phyloP scores from a whole-genome alignment of 2,329 filamentous ascomycete species.

The Pyrenochaeta sp. region DNA sequence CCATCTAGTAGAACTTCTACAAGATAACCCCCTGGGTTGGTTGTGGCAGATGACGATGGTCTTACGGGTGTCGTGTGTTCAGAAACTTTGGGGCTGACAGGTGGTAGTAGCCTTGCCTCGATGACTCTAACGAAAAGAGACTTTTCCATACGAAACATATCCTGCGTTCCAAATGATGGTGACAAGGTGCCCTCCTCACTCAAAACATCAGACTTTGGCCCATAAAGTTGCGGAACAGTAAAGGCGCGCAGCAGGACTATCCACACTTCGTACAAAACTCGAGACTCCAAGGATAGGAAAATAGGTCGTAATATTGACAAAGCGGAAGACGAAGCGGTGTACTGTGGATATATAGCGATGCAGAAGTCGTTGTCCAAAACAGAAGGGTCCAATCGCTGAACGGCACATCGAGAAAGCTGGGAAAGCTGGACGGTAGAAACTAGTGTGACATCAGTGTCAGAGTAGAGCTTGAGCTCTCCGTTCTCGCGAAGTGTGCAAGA shows the following conservation, averaged over 20 bases:
- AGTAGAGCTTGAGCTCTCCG: slow-evolving; percentile 89
- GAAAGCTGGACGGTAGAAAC: slow-evolving; percentile 86
- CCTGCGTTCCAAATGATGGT: slow-evolving; percentile 55
- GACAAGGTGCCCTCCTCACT: slow-evolving; percentile 48
- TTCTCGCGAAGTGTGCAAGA: slow-evolving; percentile 96
- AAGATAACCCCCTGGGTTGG: slow-evolving; percentile 71
- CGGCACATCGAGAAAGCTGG: slow-evolving; percentile 85
- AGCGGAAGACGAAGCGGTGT: slow-evolving; percentile 76
- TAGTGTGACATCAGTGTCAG: slow-evolving; percentile 81
- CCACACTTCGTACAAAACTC: slow-evolving; percentile 96
- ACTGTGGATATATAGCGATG: slow-evolving; percentile 94
- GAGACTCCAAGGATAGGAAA: slow-evolving; percentile 85
- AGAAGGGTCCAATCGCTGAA: slow-evolving; percentile 88
- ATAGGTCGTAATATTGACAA: slow-evolving; percentile 85
- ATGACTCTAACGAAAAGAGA: slow-evolving; percentile 67
- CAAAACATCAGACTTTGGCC: slow-evolving; percentile 62
- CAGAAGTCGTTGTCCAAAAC: slow-evolving; percentile 94
- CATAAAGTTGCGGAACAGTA: slow-evolving; percentile 90
- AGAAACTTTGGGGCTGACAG: slow-evolving; percentile 47
- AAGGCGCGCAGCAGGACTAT: slow-evolving; percentile 91
- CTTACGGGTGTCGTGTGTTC: slow-evolving; percentile 39
- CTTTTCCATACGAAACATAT: slow-evolving; percentile 74
- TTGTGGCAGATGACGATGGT: slow-evolving; percentile 42
- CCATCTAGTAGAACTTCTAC: slow-evolving; percentile 82
- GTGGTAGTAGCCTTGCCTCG: slow-evolving; percentile 65